Conservation (phyloP, 2,329 filamentous ascomycete genomes). For the Aspergillus pseudoterreus region DNA sequence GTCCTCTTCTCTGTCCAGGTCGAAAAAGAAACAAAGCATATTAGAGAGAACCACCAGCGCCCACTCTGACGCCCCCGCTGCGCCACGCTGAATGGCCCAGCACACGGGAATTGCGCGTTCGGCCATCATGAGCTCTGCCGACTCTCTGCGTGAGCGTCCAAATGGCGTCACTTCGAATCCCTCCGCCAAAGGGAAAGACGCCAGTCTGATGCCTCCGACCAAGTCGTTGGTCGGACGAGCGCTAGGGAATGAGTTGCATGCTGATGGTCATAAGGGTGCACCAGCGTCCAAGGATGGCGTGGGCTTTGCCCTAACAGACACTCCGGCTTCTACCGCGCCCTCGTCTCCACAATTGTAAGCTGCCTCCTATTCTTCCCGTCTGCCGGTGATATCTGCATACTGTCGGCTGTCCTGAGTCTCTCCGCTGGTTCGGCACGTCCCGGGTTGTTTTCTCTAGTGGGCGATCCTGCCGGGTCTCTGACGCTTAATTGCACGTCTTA, state of each 20-base stretch:
- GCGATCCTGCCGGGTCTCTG: not conserved
- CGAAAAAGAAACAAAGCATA: too few species aligned
- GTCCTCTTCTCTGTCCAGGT: too few species aligned
- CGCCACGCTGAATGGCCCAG: constrained; percentile 37
- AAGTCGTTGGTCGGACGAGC: constrained; percentile 41
- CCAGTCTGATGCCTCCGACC: constrained; percentile 32
- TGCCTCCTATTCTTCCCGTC: constrained; percentile 10
- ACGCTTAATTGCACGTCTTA: too few species aligned
- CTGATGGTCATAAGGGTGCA: constrained; percentile 34
- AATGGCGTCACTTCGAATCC: constrained; percentile 19
- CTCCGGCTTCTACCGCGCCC: constrained; percentile 59
- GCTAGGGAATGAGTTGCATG: constrained; percentile 40
- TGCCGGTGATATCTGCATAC: too few species aligned
- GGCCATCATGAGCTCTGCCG: constrained; percentile 43
- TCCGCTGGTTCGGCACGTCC: not conserved
- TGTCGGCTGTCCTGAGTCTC: not conserved
- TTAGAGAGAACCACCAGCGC: not conserved
- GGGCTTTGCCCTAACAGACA: constrained; percentile 58
- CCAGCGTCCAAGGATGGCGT: constrained; percentile 44
- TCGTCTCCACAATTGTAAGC: constrained; percentile 61
- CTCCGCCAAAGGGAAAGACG: constrained; percentile 26
- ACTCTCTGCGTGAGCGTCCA: constrained; percentile 21
- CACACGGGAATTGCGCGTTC: constrained; percentile 50
- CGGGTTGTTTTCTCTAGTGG: constrained; percentile 1
- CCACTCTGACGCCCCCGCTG: constrained; percentile 15